Base-by-base conservation (phyloP, 257 asterid species). In the Orobanche coerulescens region DNA sequence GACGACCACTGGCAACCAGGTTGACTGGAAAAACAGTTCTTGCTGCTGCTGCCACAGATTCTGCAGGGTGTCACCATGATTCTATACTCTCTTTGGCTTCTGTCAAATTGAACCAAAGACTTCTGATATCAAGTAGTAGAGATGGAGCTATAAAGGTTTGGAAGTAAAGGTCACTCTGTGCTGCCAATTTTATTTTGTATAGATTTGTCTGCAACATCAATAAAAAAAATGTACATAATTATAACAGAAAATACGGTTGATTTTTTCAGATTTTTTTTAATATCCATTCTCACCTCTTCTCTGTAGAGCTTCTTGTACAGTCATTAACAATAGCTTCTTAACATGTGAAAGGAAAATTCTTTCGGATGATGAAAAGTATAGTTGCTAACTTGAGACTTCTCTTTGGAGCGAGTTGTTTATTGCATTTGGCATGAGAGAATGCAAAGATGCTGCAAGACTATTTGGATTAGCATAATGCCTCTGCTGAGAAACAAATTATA, bases 111-210 rank as follows among this genome's bases (percentile, higher is more conserved):
- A 89, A 93, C 73, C 98, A 93, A 83, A 84, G 98, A 73, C 97
- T 93, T 64, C 76, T 93, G 70, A 80, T 93, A 75, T 93, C 98
- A 11, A 80, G 98, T 78, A 78, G 98, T 66, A 89, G 98, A 78
- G 98, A 89, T 67, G 98, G 97, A 56, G 97, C 95, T 55, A 76
- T 93, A 53, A 93, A 93, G 88, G 98, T 89, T 64, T 93, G 98
- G 98, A 93, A 93, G 81, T 93, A 81, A 81, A 63, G 58, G 67
- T 46, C 67, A 71, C 54, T 68, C 56, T 54, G 8, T 8, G 24
- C 49, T 20, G 5, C 69, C 71, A 52, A 62, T 62, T 61, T n/a
- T n/a, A n/a, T 62, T 14, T 60, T 82, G 90, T 85, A 75, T 62
- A 84, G 72, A 80, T 73, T 50, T 34, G 31, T 36, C 40, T 30